A percentile compares a stretch with the other conserved stretches of the same genome.
These are phyloP conservation scores for Bacterosira constricta DNA, from an alignment of 108 stramenopile genomes.

Conservation along the genomic window DNA sequence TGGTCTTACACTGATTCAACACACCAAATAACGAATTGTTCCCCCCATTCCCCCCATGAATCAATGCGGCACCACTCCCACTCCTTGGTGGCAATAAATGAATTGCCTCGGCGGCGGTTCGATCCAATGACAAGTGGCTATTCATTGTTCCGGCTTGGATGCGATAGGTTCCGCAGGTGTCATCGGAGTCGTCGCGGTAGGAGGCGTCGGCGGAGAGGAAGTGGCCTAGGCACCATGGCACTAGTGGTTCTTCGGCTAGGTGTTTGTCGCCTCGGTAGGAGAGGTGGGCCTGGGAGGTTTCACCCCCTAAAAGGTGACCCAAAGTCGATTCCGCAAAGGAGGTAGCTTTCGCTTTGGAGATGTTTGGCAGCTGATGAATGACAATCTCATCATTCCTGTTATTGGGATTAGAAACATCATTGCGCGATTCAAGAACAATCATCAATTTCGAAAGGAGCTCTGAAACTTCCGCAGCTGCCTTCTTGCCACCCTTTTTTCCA, in stretches of 20 bases:
- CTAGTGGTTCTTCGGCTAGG: conserved; percentile 34
- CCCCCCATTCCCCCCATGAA: conserved; percentile 54
- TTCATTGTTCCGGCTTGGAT: conserved; percentile 48
- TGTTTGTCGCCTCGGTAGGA: conserved; percentile 48
- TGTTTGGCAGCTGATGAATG: conserved; percentile 10
- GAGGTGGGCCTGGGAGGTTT: conserved; percentile 7
- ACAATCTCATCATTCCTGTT: not conserved
- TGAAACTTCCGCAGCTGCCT: conserved; percentile 16
- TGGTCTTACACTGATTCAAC: conserved; percentile 69
- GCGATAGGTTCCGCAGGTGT: conserved; percentile 20
- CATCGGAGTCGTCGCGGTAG: conserved; percentile 20
- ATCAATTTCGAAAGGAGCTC: conserved; percentile 9
- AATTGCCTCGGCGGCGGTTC: conserved; percentile 77
- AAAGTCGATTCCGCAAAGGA: conserved; percentile 24
- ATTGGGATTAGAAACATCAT: conserved; percentile 16
- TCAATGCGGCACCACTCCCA: conserved; percentile 51
- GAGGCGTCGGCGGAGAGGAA: conserved; percentile 9
- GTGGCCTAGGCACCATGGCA: conserved; percentile 28
- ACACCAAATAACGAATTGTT: conserved; percentile 78
- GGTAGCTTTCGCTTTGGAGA: conserved; percentile 29
- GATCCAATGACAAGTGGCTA: conserved; percentile 68
- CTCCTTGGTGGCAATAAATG: conserved; percentile 76
- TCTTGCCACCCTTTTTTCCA: not conserved
- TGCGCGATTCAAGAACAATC: conserved; percentile 44
- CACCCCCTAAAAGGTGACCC: conserved; percentile 32